Evolutionary conservation across 2,329 filamentous ascomycete species (phyloP).

Genomic region (Neonectria neomacrospora): DNA sequence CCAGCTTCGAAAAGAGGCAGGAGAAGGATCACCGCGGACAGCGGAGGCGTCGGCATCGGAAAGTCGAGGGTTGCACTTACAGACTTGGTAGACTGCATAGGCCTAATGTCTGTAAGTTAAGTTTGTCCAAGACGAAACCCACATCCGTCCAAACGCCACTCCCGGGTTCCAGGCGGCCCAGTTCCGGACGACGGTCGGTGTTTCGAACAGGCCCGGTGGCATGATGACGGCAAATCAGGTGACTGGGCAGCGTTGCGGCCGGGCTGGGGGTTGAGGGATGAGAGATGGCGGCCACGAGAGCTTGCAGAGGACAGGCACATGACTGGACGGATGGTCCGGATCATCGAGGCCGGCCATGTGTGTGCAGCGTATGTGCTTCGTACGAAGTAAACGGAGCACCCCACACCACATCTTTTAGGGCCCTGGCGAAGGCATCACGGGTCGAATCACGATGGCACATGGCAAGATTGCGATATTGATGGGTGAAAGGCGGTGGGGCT

Average conservation of each 20-base stretch:
- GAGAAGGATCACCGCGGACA: conserved; percentile 2
- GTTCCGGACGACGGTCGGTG: neutral
- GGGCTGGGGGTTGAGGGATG: neutral
- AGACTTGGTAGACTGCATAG: too few relatives aligned
- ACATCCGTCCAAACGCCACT: conserved; percentile 17
- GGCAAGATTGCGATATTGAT: conserved; percentile 28
- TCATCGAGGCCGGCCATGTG: conserved; percentile 2
- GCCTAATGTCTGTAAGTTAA: too few relatives aligned
- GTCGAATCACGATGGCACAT: conserved; percentile 36
- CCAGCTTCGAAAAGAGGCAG: conserved; percentile 3
- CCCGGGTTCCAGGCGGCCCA: conserved; percentile 16
- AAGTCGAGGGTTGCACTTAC: conserved; percentile 16
- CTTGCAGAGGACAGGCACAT: conserved; percentile 10
- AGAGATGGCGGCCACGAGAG: conserved; percentile 2
- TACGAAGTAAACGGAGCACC: neutral
- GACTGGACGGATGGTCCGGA: conserved; percentile 23
- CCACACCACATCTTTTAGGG: conserved; percentile 23
- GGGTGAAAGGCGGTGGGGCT: conserved; percentile 11
- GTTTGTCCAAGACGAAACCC: too few relatives aligned
- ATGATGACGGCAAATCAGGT: conserved; percentile 12
- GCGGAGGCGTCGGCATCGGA: conserved; percentile 15
- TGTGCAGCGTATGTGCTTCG: too few relatives aligned
- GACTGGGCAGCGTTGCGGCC: neutral
- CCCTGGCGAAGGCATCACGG: conserved; percentile 35
- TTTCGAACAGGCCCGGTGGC: neutral